phyloP scores from a whole-genome alignment of 148 eudicot species.

The Agrostemma githago region DNA sequence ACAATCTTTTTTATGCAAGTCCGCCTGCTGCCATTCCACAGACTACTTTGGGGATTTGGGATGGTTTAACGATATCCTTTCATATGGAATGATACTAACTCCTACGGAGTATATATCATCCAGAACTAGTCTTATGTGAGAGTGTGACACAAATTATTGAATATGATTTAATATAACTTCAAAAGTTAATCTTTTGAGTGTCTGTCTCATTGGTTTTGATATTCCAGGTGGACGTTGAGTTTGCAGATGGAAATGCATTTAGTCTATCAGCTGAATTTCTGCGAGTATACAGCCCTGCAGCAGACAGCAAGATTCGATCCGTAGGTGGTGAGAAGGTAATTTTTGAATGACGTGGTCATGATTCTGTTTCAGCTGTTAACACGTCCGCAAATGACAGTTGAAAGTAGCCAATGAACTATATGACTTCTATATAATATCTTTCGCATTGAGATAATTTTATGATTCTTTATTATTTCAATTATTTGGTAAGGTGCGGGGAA shows the following conservation, averaged over 20 bases:
- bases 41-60: too few species aligned
- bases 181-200: background rate
- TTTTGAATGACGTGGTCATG: background rate
- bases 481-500: background rate
- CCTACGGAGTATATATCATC: too few species aligned
- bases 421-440: too few species aligned
- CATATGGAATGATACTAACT: background rate
- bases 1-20: too few species aligned
- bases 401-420: too few species aligned
- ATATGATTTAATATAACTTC: background rate
- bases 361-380: background rate
- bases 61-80: background rate
- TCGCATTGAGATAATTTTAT: background rate
- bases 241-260: conserved; percentile 47
- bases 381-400: too few species aligned
- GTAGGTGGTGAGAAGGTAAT: conserved; percentile 86
- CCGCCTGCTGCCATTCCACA: too few species aligned
- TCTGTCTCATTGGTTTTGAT: background rate
- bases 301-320: conserved; percentile 79
- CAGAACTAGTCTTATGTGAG: background rate
- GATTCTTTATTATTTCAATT: background rate
- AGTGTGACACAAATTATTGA: background rate
- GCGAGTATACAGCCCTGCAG: conserved; percentile 89
- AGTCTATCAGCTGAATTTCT: conserved; percentile 71
- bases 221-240: conserved; percentile 78